These are phyloP conservation scores for Lipomyces yamadae DNA, from an alignment of 805 yeast genomes.

Conservation along the genomic window DNA sequence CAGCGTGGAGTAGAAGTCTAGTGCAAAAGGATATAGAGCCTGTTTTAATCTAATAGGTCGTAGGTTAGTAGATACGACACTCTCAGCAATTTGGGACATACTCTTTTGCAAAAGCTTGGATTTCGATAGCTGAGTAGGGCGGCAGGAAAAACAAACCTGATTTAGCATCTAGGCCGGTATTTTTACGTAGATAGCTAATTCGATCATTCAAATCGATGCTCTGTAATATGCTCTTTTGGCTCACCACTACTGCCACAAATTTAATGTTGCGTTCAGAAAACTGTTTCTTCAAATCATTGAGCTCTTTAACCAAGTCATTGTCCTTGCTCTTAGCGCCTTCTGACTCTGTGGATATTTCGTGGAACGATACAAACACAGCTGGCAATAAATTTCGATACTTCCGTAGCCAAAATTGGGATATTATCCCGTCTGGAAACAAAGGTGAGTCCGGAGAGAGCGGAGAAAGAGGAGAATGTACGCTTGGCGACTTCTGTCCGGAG, in stretches of 20 bases:
- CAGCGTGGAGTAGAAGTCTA: conserved; percentile 52
- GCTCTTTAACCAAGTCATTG: conserved; percentile 48
- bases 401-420: conserved; percentile 57
- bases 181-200: conserved; percentile 48
- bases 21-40: conserved; percentile 49
- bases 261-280: conserved; percentile 45
- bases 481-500: conserved; percentile 10
- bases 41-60: conserved; percentile 43
- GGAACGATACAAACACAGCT: conserved; percentile 53
- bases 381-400: conserved; percentile 59
- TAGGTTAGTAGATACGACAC: neutral
- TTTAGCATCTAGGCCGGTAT: conserved; percentile 52
- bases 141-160: conserved; percentile 54
- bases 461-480: conserved; percentile 47
- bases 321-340: conserved; percentile 42
- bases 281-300: conserved; percentile 46
- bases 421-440: conserved; percentile 51
- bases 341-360: conserved; percentile 47
- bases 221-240: conserved; percentile 41
- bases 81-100: conserved; percentile 26
- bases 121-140: conserved; percentile 50
- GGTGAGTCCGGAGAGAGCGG: conserved; percentile 53
- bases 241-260: conserved; percentile 48
- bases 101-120: conserved; percentile 48
- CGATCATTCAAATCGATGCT: conserved; percentile 47